These are phyloP conservation scores for Prototheca stagnorum DNA, from an alignment of 163 green algal genomes.

Conservation along the genomic window DNA sequence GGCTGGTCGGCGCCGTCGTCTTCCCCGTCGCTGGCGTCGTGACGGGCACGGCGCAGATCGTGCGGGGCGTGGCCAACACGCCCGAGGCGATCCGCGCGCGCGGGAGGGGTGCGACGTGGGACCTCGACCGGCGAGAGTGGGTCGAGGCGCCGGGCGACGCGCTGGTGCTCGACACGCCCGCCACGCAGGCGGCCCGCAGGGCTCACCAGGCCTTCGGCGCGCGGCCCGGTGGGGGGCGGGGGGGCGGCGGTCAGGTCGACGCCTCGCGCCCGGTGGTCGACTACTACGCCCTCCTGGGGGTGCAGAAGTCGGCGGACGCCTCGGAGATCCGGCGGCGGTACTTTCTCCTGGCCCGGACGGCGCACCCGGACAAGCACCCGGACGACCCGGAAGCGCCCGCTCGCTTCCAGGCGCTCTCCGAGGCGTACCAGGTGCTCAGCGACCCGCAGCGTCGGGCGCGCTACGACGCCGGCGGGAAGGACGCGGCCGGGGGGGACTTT, in stretches of 20 bases:
- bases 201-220: not conserved
- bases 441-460: constrained; percentile 30
- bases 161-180: constrained; percentile 24
- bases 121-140: constrained; percentile 38
- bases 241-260: too few species aligned
- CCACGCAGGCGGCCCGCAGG: not conserved
- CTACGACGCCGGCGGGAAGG: constrained; percentile 38
- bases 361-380: constrained; percentile 89
- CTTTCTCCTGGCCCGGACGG: constrained; percentile 60
- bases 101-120: constrained; percentile 49
- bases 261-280: constrained; percentile 9
- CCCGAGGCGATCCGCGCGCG: constrained; percentile 40
- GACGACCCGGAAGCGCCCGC: constrained; percentile 54
- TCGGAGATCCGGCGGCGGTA: constrained; percentile 82
- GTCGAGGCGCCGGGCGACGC: constrained; percentile 26
- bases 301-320: constrained; percentile 39
- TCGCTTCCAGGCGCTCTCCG: constrained; percentile 69
- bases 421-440: constrained; percentile 68
- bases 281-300: constrained; percentile 61
- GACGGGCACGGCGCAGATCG: constrained; percentile 51
- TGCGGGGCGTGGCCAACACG: constrained; percentile 60
- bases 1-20: constrained; percentile 52
- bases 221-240: constrained; percentile 1
- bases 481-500: constrained; percentile 60
- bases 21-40: constrained; percentile 61